A percentile compares a stretch with the other conserved stretches of the same genome.
These are phyloP conservation scores for Pochonia chlamydosporia DNA, from an alignment of 2,329 filamentous ascomycete genomes.

Conservation along the genomic window DNA sequence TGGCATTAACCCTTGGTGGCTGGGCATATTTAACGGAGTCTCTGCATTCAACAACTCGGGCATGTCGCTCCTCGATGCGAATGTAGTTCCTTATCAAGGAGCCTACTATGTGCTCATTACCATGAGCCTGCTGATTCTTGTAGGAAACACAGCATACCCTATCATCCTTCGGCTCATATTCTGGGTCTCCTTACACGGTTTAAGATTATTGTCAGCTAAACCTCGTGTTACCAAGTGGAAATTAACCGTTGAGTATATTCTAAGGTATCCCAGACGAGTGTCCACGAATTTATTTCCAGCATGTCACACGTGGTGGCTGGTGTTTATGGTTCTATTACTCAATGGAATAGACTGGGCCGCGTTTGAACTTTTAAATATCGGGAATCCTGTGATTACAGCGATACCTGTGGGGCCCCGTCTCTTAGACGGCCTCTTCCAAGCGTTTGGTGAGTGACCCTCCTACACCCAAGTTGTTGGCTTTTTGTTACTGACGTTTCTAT, in stretches of 20 bases:
- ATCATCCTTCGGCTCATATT: conserved; percentile 56
- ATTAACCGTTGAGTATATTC: conserved; percentile 46
- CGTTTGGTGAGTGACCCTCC: conserved; percentile 36
- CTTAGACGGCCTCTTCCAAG: conserved; percentile 61
- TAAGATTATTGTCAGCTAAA: not conserved
- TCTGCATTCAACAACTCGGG: conserved; percentile 69
- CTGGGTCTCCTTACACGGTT: conserved; percentile 32
- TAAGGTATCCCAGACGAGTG: conserved; percentile 51
- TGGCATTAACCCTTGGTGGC: conserved; percentile 61
- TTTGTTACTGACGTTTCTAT: no score
- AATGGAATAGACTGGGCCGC: conserved; percentile 46
- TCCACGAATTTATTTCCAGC: conserved; percentile 61
- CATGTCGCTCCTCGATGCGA: conserved; percentile 61
- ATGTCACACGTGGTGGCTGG: conserved; percentile 59
- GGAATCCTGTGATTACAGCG: conserved; percentile 44
- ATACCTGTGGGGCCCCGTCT: conserved; percentile 49
- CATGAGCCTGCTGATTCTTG: conserved; percentile 54
- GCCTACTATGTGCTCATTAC: conserved; percentile 44
- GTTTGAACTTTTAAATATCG: conserved; percentile 63
- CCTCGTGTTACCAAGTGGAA: conserved; percentile 28
- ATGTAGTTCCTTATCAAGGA: conserved; percentile 56
- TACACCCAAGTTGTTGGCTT: no score
- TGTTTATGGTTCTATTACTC: conserved; percentile 49
- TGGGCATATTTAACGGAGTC: conserved; percentile 60
- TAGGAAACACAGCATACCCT: conserved; percentile 62